Percentiles rank a stretch among this genome's conserved stretches.
phyloP scores from a whole-genome alignment of 2,329 filamentous ascomycete species.

The Zymoseptoria crescenta region DNA sequence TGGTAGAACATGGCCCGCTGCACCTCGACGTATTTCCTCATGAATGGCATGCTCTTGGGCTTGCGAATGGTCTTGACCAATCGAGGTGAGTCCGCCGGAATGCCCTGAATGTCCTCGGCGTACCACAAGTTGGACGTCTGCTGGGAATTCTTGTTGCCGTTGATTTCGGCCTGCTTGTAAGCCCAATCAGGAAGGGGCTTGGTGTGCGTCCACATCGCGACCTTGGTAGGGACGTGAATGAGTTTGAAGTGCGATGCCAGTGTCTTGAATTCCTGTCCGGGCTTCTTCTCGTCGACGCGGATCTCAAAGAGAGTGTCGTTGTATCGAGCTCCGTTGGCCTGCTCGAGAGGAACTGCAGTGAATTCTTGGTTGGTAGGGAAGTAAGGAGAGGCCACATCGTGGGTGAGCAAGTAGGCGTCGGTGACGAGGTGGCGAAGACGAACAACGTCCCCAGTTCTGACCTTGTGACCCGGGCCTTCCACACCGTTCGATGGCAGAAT shows the following conservation, averaged over 20 bases:
- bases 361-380: conserved; percentile 98
- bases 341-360: conserved; percentile 66
- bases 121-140: conserved; percentile 92
- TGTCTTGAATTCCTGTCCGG: conserved; percentile 76
- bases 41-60: conserved; percentile 77
- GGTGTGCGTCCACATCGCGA: conserved; percentile 98
- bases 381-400: conserved; percentile 94
- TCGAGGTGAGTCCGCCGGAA: conserved; percentile 64
- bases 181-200: conserved; percentile 95
- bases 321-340: conserved; percentile 64
- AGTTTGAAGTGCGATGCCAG: conserved; percentile 92
- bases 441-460: conserved; percentile 78
- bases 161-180: conserved; percentile 96
- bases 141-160: conserved; percentile 92
- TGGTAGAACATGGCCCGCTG: conserved; percentile 99
- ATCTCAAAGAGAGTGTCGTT: conserved; percentile 94
- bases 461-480: conserved; percentile 53
- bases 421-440: conserved; percentile 82
- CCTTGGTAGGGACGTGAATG: conserved; percentile 86
- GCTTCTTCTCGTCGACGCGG: conserved; percentile 78
- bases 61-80: conserved; percentile 67
- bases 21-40: conserved; percentile 91
- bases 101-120: conserved; percentile 80
- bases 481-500: conserved; percentile 60
- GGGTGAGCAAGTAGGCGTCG: conserved; percentile 77